Evolutionary conservation across 768 basidiomycete species (phyloP), one percentile per base, ranked within the genome.

Genomic region (Holtermanniella nyarrowii): DNA sequence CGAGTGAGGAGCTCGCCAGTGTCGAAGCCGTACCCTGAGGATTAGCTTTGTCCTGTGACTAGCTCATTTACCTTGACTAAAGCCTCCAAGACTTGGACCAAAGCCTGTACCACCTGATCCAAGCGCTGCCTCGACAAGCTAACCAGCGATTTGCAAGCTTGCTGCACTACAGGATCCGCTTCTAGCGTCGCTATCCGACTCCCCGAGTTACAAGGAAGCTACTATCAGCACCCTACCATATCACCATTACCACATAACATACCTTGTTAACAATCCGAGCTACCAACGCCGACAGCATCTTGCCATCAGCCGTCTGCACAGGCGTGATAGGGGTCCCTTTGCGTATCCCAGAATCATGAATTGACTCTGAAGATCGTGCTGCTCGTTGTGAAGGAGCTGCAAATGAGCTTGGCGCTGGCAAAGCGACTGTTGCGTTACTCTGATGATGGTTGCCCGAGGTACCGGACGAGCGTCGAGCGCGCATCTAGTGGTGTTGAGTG

Each of bases 131-230:
- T 73, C 1, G 88, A 81, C 13, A 91, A 77, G 42, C 86, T 82
- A n/a, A 86, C 79, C 16, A 93, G 76, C 12, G 87, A 80, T 56
- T 84, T 80, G 39, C 90, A 80, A 5, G 84, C 80, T 64, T 86
- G 81, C 56, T 82, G 80, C 0, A 85, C 81, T 4, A 86, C 81
- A 26, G 77, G 73, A 70, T 91, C 88, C 5, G 76, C 76, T 72
- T 93, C 88, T 49, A 91, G 74, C 24, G 79, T 77, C 62, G 82
- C 80, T 52, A 91, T 68, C 12, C 81, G 74, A 40, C 80, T 75
- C 18, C 89, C 89, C 26, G 89, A 89, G 72, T 87, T 78, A 65
- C 81, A 83, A 49, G 89, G 90, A 7, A 95, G 77, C 90, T 95
- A 51, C 23, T 24, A 4, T 31, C 43, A 45, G 39, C n/a, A n/a